A percentile compares a stretch with the other conserved stretches of the same genome.
These are phyloP conservation scores for Xylariaceae sp. DNA, from an alignment of 2,329 filamentous ascomycete species.

Conservation along the genomic window DNA sequence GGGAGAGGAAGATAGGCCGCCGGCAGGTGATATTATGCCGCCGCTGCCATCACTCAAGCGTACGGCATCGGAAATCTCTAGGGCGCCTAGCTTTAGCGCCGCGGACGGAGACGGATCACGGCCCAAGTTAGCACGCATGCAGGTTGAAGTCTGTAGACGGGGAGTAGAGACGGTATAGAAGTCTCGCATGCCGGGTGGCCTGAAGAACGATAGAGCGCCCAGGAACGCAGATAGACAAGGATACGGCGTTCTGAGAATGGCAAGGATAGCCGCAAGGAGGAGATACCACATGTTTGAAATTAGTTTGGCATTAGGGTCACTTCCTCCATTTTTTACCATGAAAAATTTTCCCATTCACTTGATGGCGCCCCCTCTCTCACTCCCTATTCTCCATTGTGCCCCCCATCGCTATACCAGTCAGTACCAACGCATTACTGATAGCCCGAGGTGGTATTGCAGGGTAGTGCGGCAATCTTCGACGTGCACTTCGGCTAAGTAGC, in stretches of 20 bases:
- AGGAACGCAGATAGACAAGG: conserved; percentile 20
- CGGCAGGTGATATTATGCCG: conserved; percentile 56
- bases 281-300: conserved; percentile 9
- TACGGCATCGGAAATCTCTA: conserved; percentile 59
- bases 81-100: conserved; percentile 52
- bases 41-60: conserved; percentile 55
- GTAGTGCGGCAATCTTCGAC: no score
- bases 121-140: conserved; percentile 49
- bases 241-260: conserved; percentile 13
- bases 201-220: conserved; percentile 17
- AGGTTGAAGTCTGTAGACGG: conserved; percentile 49
- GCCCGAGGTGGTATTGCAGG: background rate
- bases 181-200: conserved; percentile 2
- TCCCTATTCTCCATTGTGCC: no score
- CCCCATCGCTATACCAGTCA: no score
- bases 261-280: conserved; percentile 8
- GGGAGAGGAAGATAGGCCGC: conserved; percentile 48
- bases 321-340: background rate
- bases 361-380: background rate
- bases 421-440: background rate
- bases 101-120: conserved; percentile 44
- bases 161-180: conserved; percentile 49
- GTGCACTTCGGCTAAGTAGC: no score
- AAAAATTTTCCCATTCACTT: background rate
- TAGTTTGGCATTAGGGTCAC: background rate